Percentiles rank a stretch among this genome's conserved stretches.
Conservation (phyloP, 495 filamentous ascomycete genomes). For the Thozetella sp. region DNA sequence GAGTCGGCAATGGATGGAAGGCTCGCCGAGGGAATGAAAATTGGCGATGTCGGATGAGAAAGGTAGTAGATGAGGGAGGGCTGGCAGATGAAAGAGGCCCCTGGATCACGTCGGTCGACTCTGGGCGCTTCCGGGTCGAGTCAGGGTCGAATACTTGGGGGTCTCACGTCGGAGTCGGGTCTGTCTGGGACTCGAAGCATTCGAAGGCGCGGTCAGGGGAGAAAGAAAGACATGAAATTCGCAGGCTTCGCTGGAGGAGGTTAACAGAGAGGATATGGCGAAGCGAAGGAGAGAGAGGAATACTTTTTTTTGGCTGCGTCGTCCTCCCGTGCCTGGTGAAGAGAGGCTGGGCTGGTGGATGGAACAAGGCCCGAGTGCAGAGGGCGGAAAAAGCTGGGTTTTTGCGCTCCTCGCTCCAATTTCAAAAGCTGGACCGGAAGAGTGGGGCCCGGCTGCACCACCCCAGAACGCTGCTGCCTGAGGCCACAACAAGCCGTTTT, state of each 20-base stretch:
- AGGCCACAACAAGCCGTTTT: slow-evolving; percentile 4
- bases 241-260: not conserved
- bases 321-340: slow-evolving; percentile 24
- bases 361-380: slow-evolving; percentile 15
- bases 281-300: slow-evolving; percentile 8
- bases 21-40: not conserved
- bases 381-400: slow-evolving; percentile 23
- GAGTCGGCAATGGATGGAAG: not conserved
- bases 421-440: slow-evolving; percentile 9
- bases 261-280: slow-evolving; percentile 9
- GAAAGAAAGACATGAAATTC: slow-evolving; percentile 8
- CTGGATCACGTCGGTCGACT: not conserved
- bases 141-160: slow-evolving; percentile 2
- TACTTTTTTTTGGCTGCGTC: not conserved
- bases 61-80: not conserved
- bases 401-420: slow-evolving; percentile 24
- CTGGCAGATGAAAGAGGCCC: not conserved
- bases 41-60: not conserved
- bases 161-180: not conserved
- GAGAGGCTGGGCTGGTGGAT: slow-evolving; percentile 28
- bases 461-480: slow-evolving; percentile 9
- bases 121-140: not conserved
- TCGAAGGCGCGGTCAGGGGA: not conserved
- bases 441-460: slow-evolving; percentile 1
- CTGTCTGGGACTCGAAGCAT: not conserved